A percentile compares a stretch with the other conserved stretches of the same genome.
These are phyloP conservation scores for Eragrostis nindensis DNA, from an alignment of 176 grass and related monocot genomes.

Conservation along the genomic window DNA sequence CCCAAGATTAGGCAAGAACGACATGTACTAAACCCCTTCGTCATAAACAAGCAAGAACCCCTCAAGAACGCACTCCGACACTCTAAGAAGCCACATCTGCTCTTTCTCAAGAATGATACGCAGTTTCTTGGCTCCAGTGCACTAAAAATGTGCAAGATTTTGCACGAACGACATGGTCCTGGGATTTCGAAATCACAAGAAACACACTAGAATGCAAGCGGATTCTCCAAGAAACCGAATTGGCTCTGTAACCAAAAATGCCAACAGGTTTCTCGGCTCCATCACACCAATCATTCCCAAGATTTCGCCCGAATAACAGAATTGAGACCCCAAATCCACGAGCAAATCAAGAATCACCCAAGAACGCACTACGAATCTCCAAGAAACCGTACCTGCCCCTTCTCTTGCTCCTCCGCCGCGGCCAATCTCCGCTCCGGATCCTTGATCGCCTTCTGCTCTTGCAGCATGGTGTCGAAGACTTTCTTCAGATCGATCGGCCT, in stretches of 20 bases:
- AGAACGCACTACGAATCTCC: neutral
- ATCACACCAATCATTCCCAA: neutral
- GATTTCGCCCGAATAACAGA: no score
- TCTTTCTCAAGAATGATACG: no score
- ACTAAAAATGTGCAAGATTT: neutral
- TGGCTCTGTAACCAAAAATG: neutral
- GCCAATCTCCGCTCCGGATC: neutral
- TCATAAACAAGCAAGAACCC: no score
- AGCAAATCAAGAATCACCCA: neutral
- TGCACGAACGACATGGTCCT: neutral
- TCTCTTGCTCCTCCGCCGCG: no score
- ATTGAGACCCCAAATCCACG: no score
- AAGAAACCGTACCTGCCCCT: constrained; percentile 3
- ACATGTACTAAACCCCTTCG: no score
- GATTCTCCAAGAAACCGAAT: neutral
- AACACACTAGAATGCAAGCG: neutral
- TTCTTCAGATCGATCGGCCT: neutral
- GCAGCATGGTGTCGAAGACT: neutral
- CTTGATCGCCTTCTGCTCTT: no score
- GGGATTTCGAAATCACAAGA: neutral
- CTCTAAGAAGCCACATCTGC: no score
- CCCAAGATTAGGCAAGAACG: no score
- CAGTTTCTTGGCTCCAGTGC: neutral
- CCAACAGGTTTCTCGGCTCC: neutral
- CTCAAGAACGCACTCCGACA: no score